phyloP scores from a whole-genome alignment of 805 yeast genomes.

The Cephaloascus albidus region DNA sequence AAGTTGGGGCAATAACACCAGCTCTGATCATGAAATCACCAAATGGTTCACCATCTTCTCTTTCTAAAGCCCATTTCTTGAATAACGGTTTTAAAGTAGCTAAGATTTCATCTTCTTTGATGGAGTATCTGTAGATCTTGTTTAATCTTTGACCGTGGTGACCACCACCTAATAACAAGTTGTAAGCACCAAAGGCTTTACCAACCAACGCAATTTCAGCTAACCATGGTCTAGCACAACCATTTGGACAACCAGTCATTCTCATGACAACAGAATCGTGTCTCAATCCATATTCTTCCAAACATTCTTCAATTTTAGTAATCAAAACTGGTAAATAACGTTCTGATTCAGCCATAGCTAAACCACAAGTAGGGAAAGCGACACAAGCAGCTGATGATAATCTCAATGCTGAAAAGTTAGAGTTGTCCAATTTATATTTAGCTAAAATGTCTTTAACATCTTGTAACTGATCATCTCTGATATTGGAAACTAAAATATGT shows the following conservation, averaged over 20 bases:
- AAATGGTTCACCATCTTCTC: conserved; percentile 86
- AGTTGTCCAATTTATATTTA: conserved; percentile 74
- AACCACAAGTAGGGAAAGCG: conserved; percentile 97
- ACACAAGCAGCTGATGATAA: conserved; percentile 94
- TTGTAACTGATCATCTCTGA: conserved; percentile 60
- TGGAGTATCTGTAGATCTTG: conserved; percentile 79
- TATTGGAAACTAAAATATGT: conserved; percentile 70
- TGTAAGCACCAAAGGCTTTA: conserved; percentile 89
- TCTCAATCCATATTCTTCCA: conserved; percentile 88
- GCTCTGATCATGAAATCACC: conserved; percentile 87
- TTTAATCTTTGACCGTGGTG: conserved; percentile 88
- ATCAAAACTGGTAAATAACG: conserved; percentile 80
- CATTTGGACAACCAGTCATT: conserved; percentile 99
- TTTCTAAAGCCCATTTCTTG: conserved; percentile 89
- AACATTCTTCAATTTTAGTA: conserved; percentile 70
- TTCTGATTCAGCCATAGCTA: conserved; percentile 98
- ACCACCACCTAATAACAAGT: conserved; percentile 93
- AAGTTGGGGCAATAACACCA: conserved; percentile 82
- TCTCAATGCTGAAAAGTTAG: conserved; percentile 75
- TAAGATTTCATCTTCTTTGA: conserved; percentile 84
- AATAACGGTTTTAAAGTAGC: conserved; percentile 73
- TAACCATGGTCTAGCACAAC: conserved; percentile 97
- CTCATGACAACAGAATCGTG: conserved; percentile 94
- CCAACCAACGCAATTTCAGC: conserved; percentile 96
- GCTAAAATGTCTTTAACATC: conserved; percentile 55